Evolutionary conservation across 257 asterid species (phyloP).

Genomic region (Nicotiana tabacum): DNA sequence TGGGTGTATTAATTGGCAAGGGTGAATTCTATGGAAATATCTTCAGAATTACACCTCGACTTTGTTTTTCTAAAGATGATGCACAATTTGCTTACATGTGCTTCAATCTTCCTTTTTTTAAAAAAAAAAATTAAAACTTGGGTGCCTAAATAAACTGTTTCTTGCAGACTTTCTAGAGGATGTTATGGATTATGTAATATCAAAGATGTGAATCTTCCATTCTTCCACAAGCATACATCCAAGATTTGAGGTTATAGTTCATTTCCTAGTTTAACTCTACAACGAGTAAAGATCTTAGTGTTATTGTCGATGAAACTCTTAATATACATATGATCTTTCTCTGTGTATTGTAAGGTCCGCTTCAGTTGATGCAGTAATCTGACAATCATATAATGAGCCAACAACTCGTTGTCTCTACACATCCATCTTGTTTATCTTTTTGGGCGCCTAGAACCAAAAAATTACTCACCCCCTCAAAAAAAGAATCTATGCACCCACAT

Average conservation of each 20-base stretch:
- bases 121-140: neutral
- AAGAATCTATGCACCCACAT: too few species aligned
- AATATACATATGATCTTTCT: too few species aligned
- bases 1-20: slow-evolving; percentile 85
- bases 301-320: too few species aligned
- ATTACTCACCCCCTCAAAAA: too few species aligned
- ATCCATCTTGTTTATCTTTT: neutral
- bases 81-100: too few species aligned
- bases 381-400: neutral
- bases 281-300: too few species aligned
- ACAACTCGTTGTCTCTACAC: neutral
- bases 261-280: too few species aligned
- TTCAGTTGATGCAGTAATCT: neutral
- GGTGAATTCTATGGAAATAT: slow-evolving; percentile 90
- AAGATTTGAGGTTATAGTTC: neutral
- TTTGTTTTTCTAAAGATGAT: neutral
- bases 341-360: neutral
- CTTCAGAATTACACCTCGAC: slow-evolving; percentile 89
- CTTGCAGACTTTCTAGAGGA: slow-evolving; percentile 49
- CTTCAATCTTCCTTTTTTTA: too few species aligned
- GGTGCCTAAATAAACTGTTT: neutral
- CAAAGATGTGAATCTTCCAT: slow-evolving; percentile 28
- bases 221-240: neutral
- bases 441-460: neutral
- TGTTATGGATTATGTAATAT: slow-evolving; percentile 43